Evolutionary conservation across 768 basidiomycete genomes (phyloP).

Genomic region (Mycena filopes): DNA sequence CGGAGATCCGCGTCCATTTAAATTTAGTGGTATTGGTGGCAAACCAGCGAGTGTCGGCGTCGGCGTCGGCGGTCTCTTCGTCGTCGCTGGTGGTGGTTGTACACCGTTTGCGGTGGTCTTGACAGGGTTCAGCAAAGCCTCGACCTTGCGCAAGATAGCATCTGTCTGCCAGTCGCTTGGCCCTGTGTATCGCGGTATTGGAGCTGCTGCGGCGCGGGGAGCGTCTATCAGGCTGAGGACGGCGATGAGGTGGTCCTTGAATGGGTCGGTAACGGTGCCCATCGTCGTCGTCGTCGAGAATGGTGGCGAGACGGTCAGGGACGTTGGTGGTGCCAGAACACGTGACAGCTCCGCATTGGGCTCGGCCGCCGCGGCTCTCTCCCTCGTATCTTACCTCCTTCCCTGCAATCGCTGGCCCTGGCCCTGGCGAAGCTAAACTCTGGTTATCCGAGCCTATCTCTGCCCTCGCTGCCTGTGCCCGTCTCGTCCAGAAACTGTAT

Average conservation of each 20-base stretch:
- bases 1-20: neutral
- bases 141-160: constrained; percentile 51
- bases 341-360: too few species aligned
- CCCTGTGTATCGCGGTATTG: constrained; percentile 60
- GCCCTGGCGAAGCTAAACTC: too few species aligned
- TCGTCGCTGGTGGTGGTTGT: neutral
- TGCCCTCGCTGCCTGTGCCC: too few species aligned
- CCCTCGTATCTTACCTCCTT: too few species aligned
- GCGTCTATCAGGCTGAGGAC: constrained; percentile 64
- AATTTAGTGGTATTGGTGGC: neutral
- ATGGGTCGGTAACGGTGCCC: constrained; percentile 47
- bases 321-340: too few species aligned
- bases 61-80: constrained; percentile 16
- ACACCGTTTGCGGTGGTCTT: neutral
- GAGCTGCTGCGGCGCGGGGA: constrained; percentile 52
- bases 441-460: too few species aligned
- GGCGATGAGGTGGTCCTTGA: constrained; percentile 62
- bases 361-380: too few species aligned
- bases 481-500: too few species aligned
- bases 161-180: constrained; percentile 65
- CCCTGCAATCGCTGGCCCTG: too few species aligned
- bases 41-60: neutral
- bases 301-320: too few species aligned
- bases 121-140: constrained; percentile 17
- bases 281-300: constrained; percentile 16